These are phyloP conservation scores for Cinchona pubescens DNA, from an alignment of 257 asterid species.

Conservation along the genomic window DNA sequence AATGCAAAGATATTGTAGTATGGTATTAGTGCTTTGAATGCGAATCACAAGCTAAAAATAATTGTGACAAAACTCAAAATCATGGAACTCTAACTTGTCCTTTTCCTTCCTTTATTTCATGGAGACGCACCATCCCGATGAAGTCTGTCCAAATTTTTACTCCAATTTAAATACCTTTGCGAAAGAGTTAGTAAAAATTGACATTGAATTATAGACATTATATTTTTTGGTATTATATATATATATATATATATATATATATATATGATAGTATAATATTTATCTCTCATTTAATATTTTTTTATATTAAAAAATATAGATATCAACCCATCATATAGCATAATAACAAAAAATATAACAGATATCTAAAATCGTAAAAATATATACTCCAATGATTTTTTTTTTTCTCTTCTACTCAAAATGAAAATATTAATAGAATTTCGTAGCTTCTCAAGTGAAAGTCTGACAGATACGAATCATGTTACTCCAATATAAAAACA, in stretches of 20 bases:
- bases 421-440: background rate
- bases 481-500: background rate
- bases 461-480: background rate
- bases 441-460: background rate
- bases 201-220: too few relatives aligned
- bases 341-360: too few relatives aligned
- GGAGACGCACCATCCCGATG: slow-evolving; percentile 13
- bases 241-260: too few relatives aligned
- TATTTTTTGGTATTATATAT: too few relatives aligned
- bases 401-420: background rate
- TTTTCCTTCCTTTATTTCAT: slow-evolving; percentile 16
- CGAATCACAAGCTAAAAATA: background rate
- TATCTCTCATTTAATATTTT: too few relatives aligned
- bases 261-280: too few relatives aligned
- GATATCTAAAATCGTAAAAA: too few relatives aligned
- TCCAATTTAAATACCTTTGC: background rate
- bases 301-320: too few relatives aligned
- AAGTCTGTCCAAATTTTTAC: background rate
- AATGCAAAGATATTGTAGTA: too few relatives aligned
- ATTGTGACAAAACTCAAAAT: slow-evolving; percentile 3
- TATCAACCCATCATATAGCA: too few relatives aligned
- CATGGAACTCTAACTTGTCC: slow-evolving; percentile 10
- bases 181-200: background rate
- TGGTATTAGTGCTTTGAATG: background rate
- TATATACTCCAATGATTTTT: background rate